These are phyloP conservation scores for Mallotus repandus DNA, from an alignment of 441 rosid genomes.

Conservation along the genomic window DNA sequence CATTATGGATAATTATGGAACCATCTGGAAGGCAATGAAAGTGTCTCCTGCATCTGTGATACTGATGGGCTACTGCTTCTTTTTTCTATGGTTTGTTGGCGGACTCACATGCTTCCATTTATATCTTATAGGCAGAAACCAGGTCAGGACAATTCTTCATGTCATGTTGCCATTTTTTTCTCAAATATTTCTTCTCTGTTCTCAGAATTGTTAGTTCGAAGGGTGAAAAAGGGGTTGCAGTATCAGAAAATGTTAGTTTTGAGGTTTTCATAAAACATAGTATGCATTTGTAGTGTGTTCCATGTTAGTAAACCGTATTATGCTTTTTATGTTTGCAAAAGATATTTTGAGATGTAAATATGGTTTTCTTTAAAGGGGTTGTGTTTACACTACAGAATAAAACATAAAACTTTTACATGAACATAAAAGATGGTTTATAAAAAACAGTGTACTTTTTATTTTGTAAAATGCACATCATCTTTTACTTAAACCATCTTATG, in stretches of 20 bases:
- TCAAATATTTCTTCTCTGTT: neutral
- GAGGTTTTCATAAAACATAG: too few relatives aligned
- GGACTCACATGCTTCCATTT: slow-evolving; percentile 96
- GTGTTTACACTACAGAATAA: too few relatives aligned
- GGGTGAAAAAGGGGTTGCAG: neutral
- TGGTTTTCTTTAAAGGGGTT: too few relatives aligned
- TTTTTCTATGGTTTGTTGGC: slow-evolving; percentile 92
- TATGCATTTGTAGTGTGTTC: too few relatives aligned
- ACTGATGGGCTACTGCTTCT: slow-evolving; percentile 79
- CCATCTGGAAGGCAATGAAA: slow-evolving; percentile 83
- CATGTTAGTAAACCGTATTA: too few relatives aligned
- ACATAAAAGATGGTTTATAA: too few relatives aligned
- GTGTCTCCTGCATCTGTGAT: slow-evolving; percentile 78
- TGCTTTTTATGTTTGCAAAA: too few relatives aligned
- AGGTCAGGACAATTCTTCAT: slow-evolving; percentile 46
- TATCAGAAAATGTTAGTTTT: too few relatives aligned
- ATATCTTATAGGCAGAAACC: slow-evolving; percentile 84
- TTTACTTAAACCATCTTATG: too few relatives aligned
- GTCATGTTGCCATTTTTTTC: neutral
- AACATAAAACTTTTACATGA: too few relatives aligned
- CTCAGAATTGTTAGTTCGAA: neutral
- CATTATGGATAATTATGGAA: slow-evolving; percentile 59
- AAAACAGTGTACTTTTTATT: too few relatives aligned
- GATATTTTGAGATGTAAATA: too few relatives aligned
- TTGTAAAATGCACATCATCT: neutral